These are phyloP conservation scores for Onygenales sp. DNA, from an alignment of 2,329 filamentous ascomycete genomes.

Conservation along the genomic window DNA sequence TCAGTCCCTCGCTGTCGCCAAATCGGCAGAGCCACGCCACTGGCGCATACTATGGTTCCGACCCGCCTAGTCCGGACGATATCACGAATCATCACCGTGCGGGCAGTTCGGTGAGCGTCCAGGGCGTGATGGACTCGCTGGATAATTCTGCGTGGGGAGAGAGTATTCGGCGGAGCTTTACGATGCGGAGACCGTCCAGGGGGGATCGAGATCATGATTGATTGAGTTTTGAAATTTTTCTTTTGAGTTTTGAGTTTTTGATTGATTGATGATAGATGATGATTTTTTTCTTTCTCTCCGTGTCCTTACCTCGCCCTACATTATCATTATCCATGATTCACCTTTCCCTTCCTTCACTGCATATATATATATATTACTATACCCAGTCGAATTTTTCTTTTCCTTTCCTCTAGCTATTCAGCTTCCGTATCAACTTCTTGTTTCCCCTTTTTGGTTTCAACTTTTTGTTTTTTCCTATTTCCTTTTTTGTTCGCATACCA, in stretches of 20 bases:
- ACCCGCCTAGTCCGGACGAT: constrained; percentile 8
- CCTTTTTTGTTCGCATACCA: background rate
- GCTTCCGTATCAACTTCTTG: background rate
- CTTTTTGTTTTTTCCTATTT: background rate
- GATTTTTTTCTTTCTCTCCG: background rate
- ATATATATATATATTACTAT: background rate
- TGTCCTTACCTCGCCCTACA: background rate
- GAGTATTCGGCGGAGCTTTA: constrained; percentile 82
- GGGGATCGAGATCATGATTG: background rate
- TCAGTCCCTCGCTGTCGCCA: constrained; percentile 39
- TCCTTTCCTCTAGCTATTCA: too few relatives aligned
- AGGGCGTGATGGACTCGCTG: constrained; percentile 73
- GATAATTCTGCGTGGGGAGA: constrained; percentile 90
- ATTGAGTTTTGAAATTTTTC: too few relatives aligned
- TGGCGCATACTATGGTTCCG: background rate
- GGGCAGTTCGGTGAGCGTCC: constrained; percentile 61
- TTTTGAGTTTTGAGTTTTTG: too few relatives aligned
- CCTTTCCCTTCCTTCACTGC: background rate
- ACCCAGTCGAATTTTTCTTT: background rate
- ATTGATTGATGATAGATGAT: background rate
- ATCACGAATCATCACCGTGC: constrained; percentile 44
- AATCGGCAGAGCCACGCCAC: constrained; percentile 11
- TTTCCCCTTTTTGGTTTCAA: too few relatives aligned
- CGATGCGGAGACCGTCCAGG: constrained; percentile 43
- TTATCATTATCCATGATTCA: background rate